phyloP scores from a whole-genome alignment of 495 filamentous ascomycete genomes.

The Amphirosellinia nigrospora region DNA sequence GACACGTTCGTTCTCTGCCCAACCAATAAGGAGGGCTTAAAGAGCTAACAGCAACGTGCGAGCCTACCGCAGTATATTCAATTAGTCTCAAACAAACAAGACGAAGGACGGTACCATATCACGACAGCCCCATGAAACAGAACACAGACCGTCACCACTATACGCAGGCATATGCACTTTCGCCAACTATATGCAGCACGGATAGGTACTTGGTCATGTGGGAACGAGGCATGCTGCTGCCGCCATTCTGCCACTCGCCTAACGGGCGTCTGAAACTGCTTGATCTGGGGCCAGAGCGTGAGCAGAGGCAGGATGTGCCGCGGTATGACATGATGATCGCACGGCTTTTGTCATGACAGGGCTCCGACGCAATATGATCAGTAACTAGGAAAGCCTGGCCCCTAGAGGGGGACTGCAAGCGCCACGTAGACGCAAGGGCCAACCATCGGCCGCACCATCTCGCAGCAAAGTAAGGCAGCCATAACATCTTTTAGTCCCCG shows the following conservation, averaged over 20 bases:
- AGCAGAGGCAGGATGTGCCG: background rate
- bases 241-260: background rate
- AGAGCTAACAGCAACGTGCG: background rate
- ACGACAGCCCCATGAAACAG: constrained; percentile 14
- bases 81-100: constrained; percentile 12
- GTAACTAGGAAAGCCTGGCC: background rate
- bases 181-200: background rate
- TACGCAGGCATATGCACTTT: background rate
- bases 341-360: constrained; percentile 11
- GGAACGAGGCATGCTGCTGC: too few relatives aligned
- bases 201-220: constrained; percentile 1
- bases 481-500: background rate
- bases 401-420: background rate
- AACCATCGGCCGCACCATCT: constrained; percentile 16
- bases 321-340: constrained; percentile 6
- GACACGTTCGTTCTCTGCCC: background rate
- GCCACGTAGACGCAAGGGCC: background rate
- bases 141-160: background rate
- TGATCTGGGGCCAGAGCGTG: background rate
- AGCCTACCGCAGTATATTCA: background rate
- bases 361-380: constrained; percentile 13
- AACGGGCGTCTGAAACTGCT: constrained; percentile 18
- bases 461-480: constrained; percentile 8
- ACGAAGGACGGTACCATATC: background rate
- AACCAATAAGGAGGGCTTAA: background rate